Percentiles rank a stretch among this genome's conserved stretches.
Conservation (phyloP, 2,329 filamentous ascomycete species). For the Drechslerella dactyloides region DNA sequence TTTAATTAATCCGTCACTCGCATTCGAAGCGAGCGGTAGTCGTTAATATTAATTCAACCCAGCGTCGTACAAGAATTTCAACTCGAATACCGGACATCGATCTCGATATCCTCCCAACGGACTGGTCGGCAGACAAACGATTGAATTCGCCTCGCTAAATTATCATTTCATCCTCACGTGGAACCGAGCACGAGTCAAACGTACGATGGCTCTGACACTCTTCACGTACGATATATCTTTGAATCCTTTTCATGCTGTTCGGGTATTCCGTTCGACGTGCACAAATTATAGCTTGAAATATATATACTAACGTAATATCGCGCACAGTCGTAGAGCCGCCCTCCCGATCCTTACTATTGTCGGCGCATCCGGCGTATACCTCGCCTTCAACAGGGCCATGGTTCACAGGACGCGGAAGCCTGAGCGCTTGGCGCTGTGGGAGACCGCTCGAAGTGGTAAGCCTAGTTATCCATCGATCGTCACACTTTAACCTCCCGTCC, state of each 20-base stretch:
- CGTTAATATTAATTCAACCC: no score
- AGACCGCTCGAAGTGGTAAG: conserved; percentile 49
- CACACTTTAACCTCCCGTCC: neutral
- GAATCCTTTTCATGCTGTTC: neutral
- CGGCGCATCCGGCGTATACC: conserved; percentile 44
- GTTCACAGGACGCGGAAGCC: conserved; percentile 23
- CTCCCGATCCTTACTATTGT: conserved; percentile 44
- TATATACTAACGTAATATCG: neutral
- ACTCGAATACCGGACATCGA: no score
- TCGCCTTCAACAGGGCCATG: conserved; percentile 34
- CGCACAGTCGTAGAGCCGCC: conserved; percentile 34
- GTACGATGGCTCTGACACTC: conserved; percentile 40
- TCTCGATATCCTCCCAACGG: no score
- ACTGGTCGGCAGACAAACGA: no score
- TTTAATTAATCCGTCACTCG: no score
- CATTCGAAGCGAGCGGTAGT: no score
- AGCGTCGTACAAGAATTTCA: no score
- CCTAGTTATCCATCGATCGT: no score
- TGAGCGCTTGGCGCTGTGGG: conserved; percentile 39
- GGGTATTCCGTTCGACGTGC: neutral
- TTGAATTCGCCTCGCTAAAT: neutral
- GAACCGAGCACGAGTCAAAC: neutral
- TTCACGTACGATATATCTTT: conserved; percentile 47
- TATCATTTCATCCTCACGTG: neutral
- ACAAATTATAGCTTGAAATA: neutral